Evolutionary conservation across 805 yeast genomes (phyloP).

Genomic region (Wickerhamiella alocasiicola): DNA sequence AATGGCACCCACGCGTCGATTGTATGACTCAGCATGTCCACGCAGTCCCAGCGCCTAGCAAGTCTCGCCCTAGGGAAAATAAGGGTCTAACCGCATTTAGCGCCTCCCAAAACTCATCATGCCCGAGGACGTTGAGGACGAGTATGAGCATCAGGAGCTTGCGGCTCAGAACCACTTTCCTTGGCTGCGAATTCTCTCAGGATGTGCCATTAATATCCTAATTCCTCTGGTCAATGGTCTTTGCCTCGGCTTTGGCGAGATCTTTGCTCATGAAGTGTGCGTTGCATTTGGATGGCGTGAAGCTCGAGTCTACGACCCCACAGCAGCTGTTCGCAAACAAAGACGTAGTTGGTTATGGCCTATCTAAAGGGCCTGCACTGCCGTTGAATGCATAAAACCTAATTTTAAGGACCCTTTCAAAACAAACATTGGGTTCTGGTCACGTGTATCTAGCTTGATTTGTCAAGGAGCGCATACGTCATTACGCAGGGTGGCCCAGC

Average conservation of each 20-base stretch:
- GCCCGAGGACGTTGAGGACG: conserved; percentile 11
- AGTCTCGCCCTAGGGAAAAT: too few relatives aligned
- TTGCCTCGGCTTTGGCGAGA: conserved; percentile 94
- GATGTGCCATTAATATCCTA: conserved; percentile 50
- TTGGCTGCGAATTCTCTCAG: conserved; percentile 13
- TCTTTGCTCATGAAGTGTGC: conserved; percentile 85
- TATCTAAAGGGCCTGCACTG: not conserved
- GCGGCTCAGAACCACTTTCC: conserved; percentile 12
- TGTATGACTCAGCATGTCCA: too few relatives aligned
- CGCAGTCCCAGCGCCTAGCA: too few relatives aligned
- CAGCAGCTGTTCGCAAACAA: not conserved
- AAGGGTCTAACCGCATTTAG: too few relatives aligned
- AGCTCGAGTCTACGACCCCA: conserved; percentile 38
- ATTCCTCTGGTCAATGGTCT: conserved; percentile 86
- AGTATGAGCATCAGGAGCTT: conserved; percentile 4
- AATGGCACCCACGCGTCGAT: too few relatives aligned
- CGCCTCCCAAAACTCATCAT: not conserved
- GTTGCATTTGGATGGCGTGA: conserved; percentile 66
- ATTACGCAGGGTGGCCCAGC: too few relatives aligned
- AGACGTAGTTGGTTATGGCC: conserved; percentile 4
- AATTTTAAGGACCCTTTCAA: too few relatives aligned
- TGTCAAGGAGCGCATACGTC: too few relatives aligned
- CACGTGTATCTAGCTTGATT: too few relatives aligned
- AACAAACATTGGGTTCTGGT: too few relatives aligned
- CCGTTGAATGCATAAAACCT: too few relatives aligned